These are phyloP conservation scores for Geopyxis carbonaria DNA, from an alignment of 495 filamentous ascomycete species.

Conservation along the genomic window DNA sequence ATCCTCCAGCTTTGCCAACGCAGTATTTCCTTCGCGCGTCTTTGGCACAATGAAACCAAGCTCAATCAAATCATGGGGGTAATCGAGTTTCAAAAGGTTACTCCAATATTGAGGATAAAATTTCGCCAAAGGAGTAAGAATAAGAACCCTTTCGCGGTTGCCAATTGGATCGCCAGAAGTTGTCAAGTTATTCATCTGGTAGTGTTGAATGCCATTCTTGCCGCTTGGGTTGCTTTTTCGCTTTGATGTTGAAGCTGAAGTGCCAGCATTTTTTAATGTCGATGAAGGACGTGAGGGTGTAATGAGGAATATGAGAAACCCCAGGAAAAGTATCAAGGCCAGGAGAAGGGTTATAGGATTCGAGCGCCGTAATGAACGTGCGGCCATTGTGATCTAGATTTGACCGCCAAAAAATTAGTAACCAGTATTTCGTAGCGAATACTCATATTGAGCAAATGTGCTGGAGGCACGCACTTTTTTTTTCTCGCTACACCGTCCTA, in stretches of 20 bases:
- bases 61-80: constrained; percentile 85
- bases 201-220: constrained; percentile 86
- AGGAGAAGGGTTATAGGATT: constrained; percentile 51
- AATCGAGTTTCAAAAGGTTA: constrained; percentile 66
- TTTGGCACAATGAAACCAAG: constrained; percentile 94
- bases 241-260: constrained; percentile 59
- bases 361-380: constrained; percentile 46
- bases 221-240: constrained; percentile 75
- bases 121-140: constrained; percentile 78
- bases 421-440: too few relatives aligned
- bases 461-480: too few relatives aligned
- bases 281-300: constrained; percentile 29
- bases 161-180: constrained; percentile 52
- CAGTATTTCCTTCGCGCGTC: constrained; percentile 69
- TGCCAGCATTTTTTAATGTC: constrained; percentile 43
- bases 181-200: constrained; percentile 85
- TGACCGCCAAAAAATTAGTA: too few relatives aligned
- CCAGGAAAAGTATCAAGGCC: constrained; percentile 49
- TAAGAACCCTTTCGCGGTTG: constrained; percentile 71
- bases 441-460: too few relatives aligned
- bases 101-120: constrained; percentile 95
- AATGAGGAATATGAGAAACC: constrained; percentile 34
- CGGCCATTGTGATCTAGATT: constrained; percentile 23
- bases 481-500: too few relatives aligned
- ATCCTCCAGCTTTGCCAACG: constrained; percentile 62